Evolutionary conservation across 306 rosid species (phyloP).

Genomic region (Hylodesmum podocarpum): DNA sequence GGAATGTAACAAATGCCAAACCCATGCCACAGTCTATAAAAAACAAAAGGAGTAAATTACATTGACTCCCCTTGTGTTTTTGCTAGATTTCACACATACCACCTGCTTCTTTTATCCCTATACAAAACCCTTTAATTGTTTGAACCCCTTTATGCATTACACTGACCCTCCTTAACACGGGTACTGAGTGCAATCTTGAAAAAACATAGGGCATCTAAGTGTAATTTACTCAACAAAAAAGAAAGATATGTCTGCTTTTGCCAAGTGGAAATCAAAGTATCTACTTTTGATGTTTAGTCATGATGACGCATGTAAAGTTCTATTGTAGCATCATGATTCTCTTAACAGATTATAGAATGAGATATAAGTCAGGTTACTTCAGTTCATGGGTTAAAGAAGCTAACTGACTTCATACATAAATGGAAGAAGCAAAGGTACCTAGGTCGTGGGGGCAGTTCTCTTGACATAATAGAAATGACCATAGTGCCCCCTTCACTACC

Average conservation of each 20-base stretch:
- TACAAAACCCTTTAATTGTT: too few relatives aligned
- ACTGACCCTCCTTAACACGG: too few relatives aligned
- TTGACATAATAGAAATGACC: slow-evolving; percentile 22
- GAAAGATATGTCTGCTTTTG: neutral
- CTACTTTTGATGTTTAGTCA: too few relatives aligned
- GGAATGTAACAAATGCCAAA: neutral
- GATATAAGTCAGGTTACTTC: neutral
- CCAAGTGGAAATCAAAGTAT: neutral
- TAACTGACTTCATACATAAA: neutral
- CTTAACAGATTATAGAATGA: neutral
- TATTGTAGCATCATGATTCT: neutral
- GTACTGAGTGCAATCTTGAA: too few relatives aligned
- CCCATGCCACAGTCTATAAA: neutral
- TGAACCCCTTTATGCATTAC: too few relatives aligned
- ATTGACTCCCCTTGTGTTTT: too few relatives aligned
- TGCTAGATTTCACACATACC: too few relatives aligned
- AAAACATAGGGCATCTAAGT: too few relatives aligned
- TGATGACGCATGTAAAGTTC: neutral
- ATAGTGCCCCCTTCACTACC: neutral
- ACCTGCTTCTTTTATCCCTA: too few relatives aligned
- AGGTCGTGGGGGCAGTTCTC: neutral
- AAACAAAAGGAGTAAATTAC: too few relatives aligned
- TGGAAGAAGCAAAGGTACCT: slow-evolving; percentile 10
- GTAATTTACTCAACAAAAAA: too few relatives aligned
- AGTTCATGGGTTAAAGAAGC: neutral